phyloP scores from a whole-genome alignment of 2,329 filamentous ascomycete species.

The Scortechinia acanthostroma region DNA sequence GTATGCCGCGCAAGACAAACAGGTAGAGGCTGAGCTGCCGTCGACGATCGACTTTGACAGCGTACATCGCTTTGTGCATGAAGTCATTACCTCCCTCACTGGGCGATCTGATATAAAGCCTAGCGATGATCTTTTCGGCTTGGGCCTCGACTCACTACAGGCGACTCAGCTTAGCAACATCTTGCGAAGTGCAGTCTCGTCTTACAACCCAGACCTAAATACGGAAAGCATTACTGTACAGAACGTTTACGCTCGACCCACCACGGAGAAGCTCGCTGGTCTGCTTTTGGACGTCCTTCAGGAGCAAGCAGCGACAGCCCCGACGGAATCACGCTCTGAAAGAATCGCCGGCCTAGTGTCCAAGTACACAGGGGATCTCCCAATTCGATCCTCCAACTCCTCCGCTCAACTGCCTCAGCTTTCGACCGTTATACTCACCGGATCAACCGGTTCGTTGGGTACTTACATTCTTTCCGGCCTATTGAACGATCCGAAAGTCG shows the following conservation, averaged over 20 bases:
- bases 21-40: conserved; percentile 9
- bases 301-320: too few relatives aligned
- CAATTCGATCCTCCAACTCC: background rate
- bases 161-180: conserved; percentile 38
- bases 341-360: background rate
- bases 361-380: background rate
- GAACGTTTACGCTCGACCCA: background rate
- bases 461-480: conserved; percentile 27
- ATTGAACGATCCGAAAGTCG: conserved; percentile 21
- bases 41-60: conserved; percentile 4
- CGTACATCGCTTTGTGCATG: conserved; percentile 3
- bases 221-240: background rate
- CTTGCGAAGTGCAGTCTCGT: background rate
- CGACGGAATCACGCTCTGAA: background rate
- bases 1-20: conserved; percentile 17
- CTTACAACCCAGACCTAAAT: conserved; percentile 6
- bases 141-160: conserved; percentile 50
- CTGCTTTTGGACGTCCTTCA: background rate
- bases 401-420: too few relatives aligned
- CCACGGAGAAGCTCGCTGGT: background rate
- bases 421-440: conserved; percentile 23
- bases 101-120: conserved; percentile 13
- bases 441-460: conserved; percentile 32
- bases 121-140: conserved; percentile 48
- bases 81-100: conserved; percentile 12